A percentile compares a stretch with the other conserved stretches of the same genome.
Conservation (phyloP, 148 eudicot species). For the Silene latifolia region DNA sequence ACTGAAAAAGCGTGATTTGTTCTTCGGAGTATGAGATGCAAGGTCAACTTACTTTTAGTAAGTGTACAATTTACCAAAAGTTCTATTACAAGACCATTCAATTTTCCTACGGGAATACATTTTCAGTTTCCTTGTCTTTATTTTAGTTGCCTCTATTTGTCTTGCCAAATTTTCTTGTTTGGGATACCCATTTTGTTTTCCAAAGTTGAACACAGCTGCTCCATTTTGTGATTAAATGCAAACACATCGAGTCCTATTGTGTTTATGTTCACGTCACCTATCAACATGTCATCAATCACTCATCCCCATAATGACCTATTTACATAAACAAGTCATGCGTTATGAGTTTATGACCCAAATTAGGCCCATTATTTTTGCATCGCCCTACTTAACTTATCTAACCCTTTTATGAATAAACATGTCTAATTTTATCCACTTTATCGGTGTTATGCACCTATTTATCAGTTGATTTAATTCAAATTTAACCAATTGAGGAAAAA, state of each 20-base stretch:
- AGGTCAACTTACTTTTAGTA: background rate
- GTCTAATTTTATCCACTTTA: background rate
- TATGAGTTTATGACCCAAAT: background rate
- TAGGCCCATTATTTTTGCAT: background rate
- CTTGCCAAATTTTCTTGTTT: background rate
- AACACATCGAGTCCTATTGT: too few species aligned
- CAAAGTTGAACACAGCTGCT: background rate
- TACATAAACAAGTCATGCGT: background rate
- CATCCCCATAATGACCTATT: background rate
- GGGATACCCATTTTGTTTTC: background rate
- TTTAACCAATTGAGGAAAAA: background rate
- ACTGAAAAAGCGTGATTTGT: background rate
- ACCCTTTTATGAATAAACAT: background rate
- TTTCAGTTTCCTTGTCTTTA: background rate
- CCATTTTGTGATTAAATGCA: background rate
- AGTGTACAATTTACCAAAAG: background rate
- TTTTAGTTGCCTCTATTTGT: background rate
- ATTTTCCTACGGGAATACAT: background rate
- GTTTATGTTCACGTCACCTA: background rate
- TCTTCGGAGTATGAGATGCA: background rate
- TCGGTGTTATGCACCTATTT: background rate
- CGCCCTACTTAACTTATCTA: background rate
- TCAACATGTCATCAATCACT: background rate
- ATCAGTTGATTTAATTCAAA: background rate
- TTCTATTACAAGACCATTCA: background rate